phyloP scores from a whole-genome alignment of 164 flowering plant genomes.

The Vitis riparia region DNA sequence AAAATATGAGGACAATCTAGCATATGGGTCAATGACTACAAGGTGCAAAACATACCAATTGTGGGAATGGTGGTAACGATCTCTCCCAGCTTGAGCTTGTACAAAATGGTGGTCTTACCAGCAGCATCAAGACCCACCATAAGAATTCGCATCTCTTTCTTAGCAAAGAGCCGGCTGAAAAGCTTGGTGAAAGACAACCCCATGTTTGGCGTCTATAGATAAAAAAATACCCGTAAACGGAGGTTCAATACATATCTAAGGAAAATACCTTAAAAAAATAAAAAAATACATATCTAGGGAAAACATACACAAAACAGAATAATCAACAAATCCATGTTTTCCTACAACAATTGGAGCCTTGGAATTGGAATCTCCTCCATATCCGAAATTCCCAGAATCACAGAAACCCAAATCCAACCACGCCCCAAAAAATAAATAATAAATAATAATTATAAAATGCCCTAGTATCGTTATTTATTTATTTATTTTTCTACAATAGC shows the following conservation, averaged over 20 bases:
- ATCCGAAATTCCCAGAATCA: too few relatives aligned
- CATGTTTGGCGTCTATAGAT: slow-evolving; percentile 18
- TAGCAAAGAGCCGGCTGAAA: slow-evolving; percentile 52
- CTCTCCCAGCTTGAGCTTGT: slow-evolving; percentile 55
- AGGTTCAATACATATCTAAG: neutral
- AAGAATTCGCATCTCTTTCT: slow-evolving; percentile 55
- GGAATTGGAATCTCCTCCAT: too few relatives aligned
- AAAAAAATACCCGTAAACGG: neutral
- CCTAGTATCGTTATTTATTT: too few relatives aligned
- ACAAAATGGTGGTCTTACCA: slow-evolving; percentile 54
- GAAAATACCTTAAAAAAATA: neutral
- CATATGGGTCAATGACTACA: neutral
- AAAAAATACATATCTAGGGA: too few relatives aligned
- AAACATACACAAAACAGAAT: too few relatives aligned
- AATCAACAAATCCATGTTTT: too few relatives aligned
- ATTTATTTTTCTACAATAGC: too few relatives aligned
- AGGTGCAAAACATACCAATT: slow-evolving; percentile 35
- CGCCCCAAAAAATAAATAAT: too few relatives aligned
- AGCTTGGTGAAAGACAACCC: slow-evolving; percentile 49
- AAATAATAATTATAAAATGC: too few relatives aligned
- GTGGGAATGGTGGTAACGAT: slow-evolving; percentile 57
- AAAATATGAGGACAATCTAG: too few relatives aligned
- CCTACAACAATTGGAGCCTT: too few relatives aligned
- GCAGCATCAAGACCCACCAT: slow-evolving; percentile 58
- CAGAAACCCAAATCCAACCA: too few relatives aligned